Evolutionary conservation across 805 yeast genomes (phyloP).

Genomic region (Saccharomyces jurei): DNA sequence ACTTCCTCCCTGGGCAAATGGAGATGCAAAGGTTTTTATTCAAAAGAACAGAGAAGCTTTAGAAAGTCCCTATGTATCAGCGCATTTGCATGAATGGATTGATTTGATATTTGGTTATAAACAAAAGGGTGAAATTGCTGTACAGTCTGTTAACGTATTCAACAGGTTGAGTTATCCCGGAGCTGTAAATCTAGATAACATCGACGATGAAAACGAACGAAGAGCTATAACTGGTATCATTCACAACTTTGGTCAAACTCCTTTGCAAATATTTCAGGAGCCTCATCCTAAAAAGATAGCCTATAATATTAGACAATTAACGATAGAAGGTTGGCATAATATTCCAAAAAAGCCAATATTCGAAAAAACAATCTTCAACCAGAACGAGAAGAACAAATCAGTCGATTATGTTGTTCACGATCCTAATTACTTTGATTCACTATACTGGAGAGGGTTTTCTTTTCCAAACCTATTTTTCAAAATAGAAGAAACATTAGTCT

Average conservation of each 20-base stretch:
- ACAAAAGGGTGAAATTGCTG: constrained; percentile 67
- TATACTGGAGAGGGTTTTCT: not conserved
- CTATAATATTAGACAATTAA: constrained; percentile 9
- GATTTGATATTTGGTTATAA: constrained; percentile 76
- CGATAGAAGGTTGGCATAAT: not conserved
- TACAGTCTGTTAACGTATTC: constrained; percentile 63
- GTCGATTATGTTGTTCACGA: not conserved
- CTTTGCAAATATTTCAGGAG: constrained; percentile 56
- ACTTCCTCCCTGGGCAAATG: constrained; percentile 79
- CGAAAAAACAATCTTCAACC: not conserved
- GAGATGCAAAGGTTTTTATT: constrained; percentile 66
- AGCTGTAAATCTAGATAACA: constrained; percentile 65
- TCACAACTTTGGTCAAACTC: constrained; percentile 90
- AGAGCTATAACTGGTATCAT: constrained; percentile 75
- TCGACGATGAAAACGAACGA: constrained; percentile 65
- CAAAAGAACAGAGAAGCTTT: constrained; percentile 73
- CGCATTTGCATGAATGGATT: constrained; percentile 73
- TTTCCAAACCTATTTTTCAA: not conserved
- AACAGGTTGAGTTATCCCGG: constrained; percentile 82
- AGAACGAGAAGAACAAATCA: not conserved
- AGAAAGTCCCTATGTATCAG: constrained; percentile 74
- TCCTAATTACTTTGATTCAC: not conserved
- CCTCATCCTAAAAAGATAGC: constrained; percentile 48
- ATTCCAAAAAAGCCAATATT: not conserved
- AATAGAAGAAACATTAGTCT: not conserved